These are phyloP conservation scores for Geotrichum klebahnii DNA, from an alignment of 1,139 yeast species.

Conservation along the genomic window DNA sequence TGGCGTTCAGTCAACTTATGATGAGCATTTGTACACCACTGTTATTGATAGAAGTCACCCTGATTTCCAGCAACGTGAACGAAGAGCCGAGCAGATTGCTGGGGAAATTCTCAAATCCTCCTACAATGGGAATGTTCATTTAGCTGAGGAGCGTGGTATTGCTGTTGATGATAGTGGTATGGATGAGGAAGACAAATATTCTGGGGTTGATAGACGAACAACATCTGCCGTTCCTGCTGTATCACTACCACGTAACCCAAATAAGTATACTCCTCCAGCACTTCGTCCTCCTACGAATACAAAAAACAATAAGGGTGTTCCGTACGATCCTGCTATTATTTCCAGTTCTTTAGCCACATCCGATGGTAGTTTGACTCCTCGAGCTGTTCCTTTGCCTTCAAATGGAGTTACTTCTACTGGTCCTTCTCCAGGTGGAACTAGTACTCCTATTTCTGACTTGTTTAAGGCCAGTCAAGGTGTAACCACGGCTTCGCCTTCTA, in stretches of 20 bases:
- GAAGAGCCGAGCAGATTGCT: slow-evolving; percentile 74
- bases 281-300: slow-evolving; percentile 45
- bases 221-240: slow-evolving; percentile 10
- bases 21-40: slow-evolving; percentile 87
- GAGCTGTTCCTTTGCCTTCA: background rate
- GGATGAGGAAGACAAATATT: slow-evolving; percentile 94
- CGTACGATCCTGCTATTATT: slow-evolving; percentile 69
- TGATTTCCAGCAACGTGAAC: slow-evolving; percentile 60
- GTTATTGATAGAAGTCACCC: slow-evolving; percentile 71
- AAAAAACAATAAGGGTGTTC: slow-evolving; percentile 26
- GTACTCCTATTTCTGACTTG: slow-evolving; percentile 22
- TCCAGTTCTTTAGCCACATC: slow-evolving; percentile 39
- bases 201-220: slow-evolving; percentile 63
- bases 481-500: slow-evolving; percentile 1
- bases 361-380: slow-evolving; percentile 19
- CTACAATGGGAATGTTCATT: slow-evolving; percentile 63
- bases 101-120: slow-evolving; percentile 72
- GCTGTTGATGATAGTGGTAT: slow-evolving; percentile 74
- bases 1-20: slow-evolving; percentile 82
- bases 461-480: slow-evolving; percentile 21
- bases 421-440: slow-evolving; percentile 19
- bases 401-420: slow-evolving; percentile 2
- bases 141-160: slow-evolving; percentile 91
- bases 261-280: slow-evolving; percentile 60
- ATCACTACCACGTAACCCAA: slow-evolving; percentile 34